Base-by-base conservation (phyloP, 495 filamentous ascomycete species). In the Bathelium albidoporum region DNA sequence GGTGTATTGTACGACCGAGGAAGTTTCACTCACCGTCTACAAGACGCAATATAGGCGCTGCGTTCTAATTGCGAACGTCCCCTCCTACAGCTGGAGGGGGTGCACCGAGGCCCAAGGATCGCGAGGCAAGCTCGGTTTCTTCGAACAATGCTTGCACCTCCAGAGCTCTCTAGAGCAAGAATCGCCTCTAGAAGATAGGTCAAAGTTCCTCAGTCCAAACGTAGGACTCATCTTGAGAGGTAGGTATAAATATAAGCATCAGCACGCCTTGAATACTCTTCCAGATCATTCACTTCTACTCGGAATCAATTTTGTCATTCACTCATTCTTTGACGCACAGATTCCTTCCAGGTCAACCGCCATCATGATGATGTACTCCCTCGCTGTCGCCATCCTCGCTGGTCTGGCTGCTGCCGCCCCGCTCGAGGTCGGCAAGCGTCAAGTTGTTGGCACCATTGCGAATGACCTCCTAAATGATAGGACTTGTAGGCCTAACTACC, bases 281-380 rank as follows among this genome's bases (percentile, higher is more conserved):
- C 16, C 10, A 49, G 44, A 49, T 49, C 44, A 49, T 20, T 49
- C n/a, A 49, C 44, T 49, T 49, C 44, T 49, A 49, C 44, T 49
- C 44, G 1, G 44, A 49, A 20, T 2, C 44, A 49, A 49, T 49
- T 49, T 20, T 49, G 14, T 49, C n/a, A 1, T 49, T 49, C 44
- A 16, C 44, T 49, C n/a, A 49, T 49, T 49, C 44, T 5, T 49
- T 49, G 44, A 49, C 44, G 44, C 44, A 20, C 44, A 49, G 44
- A 49, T 49, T 49, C 1, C n/a, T 49, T 49, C 44, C 44, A 49
- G 14, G n/a, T 49, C 44, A 49, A 49, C 44, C 1, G 44, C 44
- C 44, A 49, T 49, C 44, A 49, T 20, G 44, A 49, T 49, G 44
- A 49, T 49, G 44, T 49, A 49, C 44, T 49, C 44, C 44, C 44